phyloP scores from a whole-genome alignment of 768 basidiomycete species.

The Suillus variegatus region DNA sequence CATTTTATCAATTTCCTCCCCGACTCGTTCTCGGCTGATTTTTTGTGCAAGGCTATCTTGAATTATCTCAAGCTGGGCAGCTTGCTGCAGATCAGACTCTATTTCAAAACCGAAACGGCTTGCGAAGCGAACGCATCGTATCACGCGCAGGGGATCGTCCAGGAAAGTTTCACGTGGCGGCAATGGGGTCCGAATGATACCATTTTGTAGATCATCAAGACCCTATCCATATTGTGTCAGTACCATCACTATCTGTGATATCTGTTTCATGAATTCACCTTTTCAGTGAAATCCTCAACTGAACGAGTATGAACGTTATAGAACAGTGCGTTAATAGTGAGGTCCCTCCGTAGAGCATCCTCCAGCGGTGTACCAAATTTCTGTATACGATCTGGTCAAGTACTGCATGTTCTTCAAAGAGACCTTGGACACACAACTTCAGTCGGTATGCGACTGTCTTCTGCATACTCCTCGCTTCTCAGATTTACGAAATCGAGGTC shows the following conservation, averaged over 20 bases:
- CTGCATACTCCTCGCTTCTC: constrained; percentile 88
- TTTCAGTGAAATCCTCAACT: constrained; percentile 87
- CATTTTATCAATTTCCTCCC: constrained; percentile 94
- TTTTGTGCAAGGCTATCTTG: constrained; percentile 74
- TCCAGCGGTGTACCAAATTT: constrained; percentile 88
- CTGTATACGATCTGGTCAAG: constrained; percentile 40
- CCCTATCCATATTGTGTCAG: constrained; percentile 51
- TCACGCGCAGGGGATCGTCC: constrained; percentile 92
- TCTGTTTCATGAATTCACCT: constrained; percentile 42
- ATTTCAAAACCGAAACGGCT: constrained; percentile 86
- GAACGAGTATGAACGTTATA: constrained; percentile 87
- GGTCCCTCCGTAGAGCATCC: constrained; percentile 89
- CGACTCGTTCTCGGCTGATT: constrained; percentile 88
- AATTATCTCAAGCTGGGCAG: constrained; percentile 61
- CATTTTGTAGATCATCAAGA: constrained; percentile 75
- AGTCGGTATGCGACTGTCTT: constrained; percentile 85
- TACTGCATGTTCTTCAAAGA: background rate
- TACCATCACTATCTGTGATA: constrained; percentile 12
- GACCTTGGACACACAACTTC: constrained; percentile 61
- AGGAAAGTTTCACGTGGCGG: constrained; percentile 85
- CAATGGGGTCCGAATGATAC: constrained; percentile 86
- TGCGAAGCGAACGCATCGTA: constrained; percentile 89
- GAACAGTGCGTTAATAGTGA: constrained; percentile 95
- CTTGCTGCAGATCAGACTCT: constrained; percentile 63
- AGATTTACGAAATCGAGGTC: constrained; percentile 95